These are phyloP conservation scores for Oleoguttula mirabilis DNA, from an alignment of 495 filamentous ascomycete genomes.

Conservation along the genomic window DNA sequence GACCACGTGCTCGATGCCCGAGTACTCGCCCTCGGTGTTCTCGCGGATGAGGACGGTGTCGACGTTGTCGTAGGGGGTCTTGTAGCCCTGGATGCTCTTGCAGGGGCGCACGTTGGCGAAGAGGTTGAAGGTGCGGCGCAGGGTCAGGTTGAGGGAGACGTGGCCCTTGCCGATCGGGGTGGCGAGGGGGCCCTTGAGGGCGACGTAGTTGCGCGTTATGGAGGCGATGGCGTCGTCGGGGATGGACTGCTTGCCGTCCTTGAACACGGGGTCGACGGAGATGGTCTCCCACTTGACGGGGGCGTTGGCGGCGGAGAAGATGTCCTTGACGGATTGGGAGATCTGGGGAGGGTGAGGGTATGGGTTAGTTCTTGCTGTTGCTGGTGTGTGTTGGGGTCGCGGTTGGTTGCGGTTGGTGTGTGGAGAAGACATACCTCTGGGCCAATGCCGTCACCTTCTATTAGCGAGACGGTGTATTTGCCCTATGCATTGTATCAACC, in stretches of 20 bases:
- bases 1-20: slow-evolving; percentile 96
- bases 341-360: slow-evolving; percentile 62
- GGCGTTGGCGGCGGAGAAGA: slow-evolving; percentile 85
- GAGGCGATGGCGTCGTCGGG: slow-evolving; percentile 81
- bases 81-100: slow-evolving; percentile 90
- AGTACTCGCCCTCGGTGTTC: slow-evolving; percentile 99
- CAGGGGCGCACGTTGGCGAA: slow-evolving; percentile 98
- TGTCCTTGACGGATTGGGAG: slow-evolving; percentile 91
- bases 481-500: slow-evolving; percentile 48
- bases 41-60: slow-evolving; percentile 97
- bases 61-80: slow-evolving; percentile 96
- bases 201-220: slow-evolving; percentile 84
- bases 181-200: slow-evolving; percentile 92
- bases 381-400: too few relatives aligned
- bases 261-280: slow-evolving; percentile 83
- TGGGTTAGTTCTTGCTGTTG: too few relatives aligned
- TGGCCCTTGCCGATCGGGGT: slow-evolving; percentile 97
- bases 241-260: slow-evolving; percentile 87
- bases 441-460: slow-evolving; percentile 97
- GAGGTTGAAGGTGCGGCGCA: slow-evolving; percentile 97
- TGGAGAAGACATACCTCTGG: slow-evolving; percentile 31
- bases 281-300: slow-evolving; percentile 95
- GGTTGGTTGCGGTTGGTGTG: neutral
- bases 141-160: slow-evolving; percentile 96
- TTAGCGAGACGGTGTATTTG: slow-evolving; percentile 88